A percentile compares a stretch with the other conserved stretches of the same genome.
Conservation (phyloP, 352 stramenopile species). For the Pythium graminicola region DNA sequence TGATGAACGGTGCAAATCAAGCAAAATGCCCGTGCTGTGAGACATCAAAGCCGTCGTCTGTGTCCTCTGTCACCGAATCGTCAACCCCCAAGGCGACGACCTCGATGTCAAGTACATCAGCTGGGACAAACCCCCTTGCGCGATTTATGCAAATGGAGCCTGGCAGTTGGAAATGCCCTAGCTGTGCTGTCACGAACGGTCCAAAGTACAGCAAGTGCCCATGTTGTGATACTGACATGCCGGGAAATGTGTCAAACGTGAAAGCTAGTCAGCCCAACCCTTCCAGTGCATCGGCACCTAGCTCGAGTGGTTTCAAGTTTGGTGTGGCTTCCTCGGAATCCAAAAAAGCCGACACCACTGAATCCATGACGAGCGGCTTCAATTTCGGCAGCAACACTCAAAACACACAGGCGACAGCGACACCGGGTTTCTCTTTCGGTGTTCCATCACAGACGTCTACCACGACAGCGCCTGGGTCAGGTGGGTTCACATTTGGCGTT, state of each 20-base stretch:
- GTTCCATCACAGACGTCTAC: constrained; percentile 4
- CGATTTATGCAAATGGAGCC: constrained; percentile 29
- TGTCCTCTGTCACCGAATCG: background rate
- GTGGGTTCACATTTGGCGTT: constrained; percentile 12
- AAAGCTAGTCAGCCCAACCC: background rate
- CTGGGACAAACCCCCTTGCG: constrained; percentile 24
- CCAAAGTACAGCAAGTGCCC: constrained; percentile 56
- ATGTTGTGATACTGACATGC: constrained; percentile 35
- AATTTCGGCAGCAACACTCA: constrained; percentile 22
- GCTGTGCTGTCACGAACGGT: constrained; percentile 65
- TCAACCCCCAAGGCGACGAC: constrained; percentile 18
- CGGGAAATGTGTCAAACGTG: background rate
- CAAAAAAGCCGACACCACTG: constrained; percentile 4
- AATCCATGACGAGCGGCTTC: constrained; percentile 20
- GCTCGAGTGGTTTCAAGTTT: constrained; percentile 14
- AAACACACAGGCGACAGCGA: background rate
- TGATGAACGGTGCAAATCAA: constrained; percentile 50
- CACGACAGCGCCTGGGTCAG: background rate
- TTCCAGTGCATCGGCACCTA: background rate
- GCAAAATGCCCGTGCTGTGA: constrained; percentile 81
- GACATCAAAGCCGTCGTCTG: constrained; percentile 35
- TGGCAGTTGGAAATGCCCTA: constrained; percentile 79
- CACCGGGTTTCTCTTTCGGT: constrained; percentile 31
- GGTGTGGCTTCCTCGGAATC: constrained; percentile 2
- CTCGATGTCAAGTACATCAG: background rate